Base-by-base conservation (phyloP, 257 asterid genomes). In the Gynochthodes officinalis region DNA sequence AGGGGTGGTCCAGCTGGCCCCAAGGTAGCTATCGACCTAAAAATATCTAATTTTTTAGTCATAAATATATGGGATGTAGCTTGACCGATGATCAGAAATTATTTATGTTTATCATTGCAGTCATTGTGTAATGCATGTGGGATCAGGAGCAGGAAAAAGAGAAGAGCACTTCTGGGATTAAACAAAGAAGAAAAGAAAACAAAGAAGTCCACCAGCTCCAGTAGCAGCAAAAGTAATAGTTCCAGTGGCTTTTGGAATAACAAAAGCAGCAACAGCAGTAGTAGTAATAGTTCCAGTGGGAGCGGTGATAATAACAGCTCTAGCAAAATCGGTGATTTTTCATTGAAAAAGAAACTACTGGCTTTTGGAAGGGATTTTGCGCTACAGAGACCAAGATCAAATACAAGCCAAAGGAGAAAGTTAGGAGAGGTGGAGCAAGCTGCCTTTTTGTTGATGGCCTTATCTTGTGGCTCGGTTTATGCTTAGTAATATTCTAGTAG, bases 1-100 rank as follows among this genome's bases (percentile, higher is more conserved):
- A 75, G 99, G n/a, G 96, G 99, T 69, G 99, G 99, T 76, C 97
- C 99, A 43, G 98, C 96, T 76, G 98, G 98, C 48, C 98, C 98
- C 73, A 94, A 94, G 97, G 99, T 88, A 30, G 4, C 7, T 33
- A 16, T 57, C 55, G 54, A 28, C 35, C n/a, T 2, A 60, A 12
- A 50, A 11, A 19, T 10, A 49, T n/a, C 18, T 5, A 18, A 10
- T 21, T 15, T 40, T 42, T 16, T 4, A 15, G 11, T 10, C 27
- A 32, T 35, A 12, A 23, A 19, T 55, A 28, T 7, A 5, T 55
- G 23, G 18, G 4, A 12, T 35, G 1, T 30, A 23, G 25, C 48
- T 6, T 67, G 25, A 33, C 14, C 35, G 28, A 1, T 63, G 53
- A 35, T 68, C 44, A 21, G 1, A 59, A 0, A 37, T 13, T 28